Conservation (phyloP, 225 moss, liverwort and hornwort species). For the Lunularia cruciata region DNA sequence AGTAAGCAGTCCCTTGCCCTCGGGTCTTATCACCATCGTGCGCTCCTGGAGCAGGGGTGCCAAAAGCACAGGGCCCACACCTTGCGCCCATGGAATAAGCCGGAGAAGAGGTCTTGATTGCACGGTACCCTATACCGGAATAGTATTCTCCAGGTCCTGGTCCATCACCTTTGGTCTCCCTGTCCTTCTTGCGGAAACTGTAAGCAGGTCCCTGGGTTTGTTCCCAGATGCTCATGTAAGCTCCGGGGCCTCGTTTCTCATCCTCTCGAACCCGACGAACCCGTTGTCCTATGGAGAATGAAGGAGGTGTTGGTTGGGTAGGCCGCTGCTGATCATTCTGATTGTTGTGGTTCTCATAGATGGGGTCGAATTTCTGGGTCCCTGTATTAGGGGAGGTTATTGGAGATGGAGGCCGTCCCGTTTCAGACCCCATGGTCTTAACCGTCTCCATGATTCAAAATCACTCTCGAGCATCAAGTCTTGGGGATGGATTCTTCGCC, state of each 20-base stretch:
- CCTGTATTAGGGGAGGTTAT: neutral
- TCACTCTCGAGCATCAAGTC: neutral
- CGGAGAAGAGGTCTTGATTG: conserved; percentile 32
- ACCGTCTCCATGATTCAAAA: neutral
- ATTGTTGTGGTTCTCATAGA: neutral
- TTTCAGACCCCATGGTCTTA: neutral
- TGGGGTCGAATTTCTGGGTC: neutral
- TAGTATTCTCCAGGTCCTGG: conserved; percentile 34
- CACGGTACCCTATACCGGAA: conserved; percentile 29
- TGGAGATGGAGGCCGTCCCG: conserved; percentile 7
- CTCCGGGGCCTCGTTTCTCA: conserved; percentile 29
- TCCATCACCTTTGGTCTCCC: conserved; percentile 10
- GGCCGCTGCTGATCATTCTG: neutral
- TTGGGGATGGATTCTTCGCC: neutral
- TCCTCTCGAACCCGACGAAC: conserved; percentile 17
- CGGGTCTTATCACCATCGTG: conserved; percentile 8
- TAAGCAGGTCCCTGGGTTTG: conserved; percentile 19
- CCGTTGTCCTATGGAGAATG: conserved; percentile 28
- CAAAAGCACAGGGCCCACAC: conserved; percentile 29
- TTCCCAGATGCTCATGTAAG: conserved; percentile 41
- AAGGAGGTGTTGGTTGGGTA: neutral
- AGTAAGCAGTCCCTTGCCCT: neutral
- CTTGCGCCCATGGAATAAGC: conserved; percentile 38
- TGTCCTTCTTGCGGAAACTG: conserved; percentile 13
- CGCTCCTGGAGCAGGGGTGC: neutral